Percentiles rank a stretch among this genome's conserved stretches.
phyloP scores from a whole-genome alignment of 305 asterid species.

The Fraxinus dipetala region DNA sequence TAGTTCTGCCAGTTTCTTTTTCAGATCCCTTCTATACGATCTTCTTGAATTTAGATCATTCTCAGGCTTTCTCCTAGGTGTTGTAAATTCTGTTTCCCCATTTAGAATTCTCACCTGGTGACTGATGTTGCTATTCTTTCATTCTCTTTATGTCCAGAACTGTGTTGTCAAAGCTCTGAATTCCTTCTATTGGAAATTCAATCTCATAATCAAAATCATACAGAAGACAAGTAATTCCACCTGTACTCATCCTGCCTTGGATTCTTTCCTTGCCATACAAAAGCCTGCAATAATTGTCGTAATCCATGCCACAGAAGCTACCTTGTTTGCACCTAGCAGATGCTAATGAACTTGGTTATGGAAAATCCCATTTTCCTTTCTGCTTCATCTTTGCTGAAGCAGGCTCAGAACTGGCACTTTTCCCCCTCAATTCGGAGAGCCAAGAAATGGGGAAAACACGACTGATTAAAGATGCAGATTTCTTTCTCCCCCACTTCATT shows the following conservation, averaged over 20 bases:
- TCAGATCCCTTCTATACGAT: neutral
- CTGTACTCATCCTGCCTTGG: constrained; percentile 26
- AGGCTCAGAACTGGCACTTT: constrained; percentile 21
- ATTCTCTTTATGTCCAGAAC: constrained; percentile 30
- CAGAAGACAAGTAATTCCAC: constrained; percentile 37
- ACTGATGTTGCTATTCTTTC: constrained; percentile 25
- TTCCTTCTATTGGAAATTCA: constrained; percentile 26
- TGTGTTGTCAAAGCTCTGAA: constrained; percentile 32
- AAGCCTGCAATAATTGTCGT: neutral
- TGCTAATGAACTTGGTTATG: constrained; percentile 12
- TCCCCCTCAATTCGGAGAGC: constrained; percentile 49
- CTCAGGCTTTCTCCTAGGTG: neutral
- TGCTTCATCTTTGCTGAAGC: constrained; percentile 28
- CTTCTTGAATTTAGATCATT: constrained; percentile 28
- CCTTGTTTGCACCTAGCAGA: constrained; percentile 36
- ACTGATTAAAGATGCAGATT: constrained; percentile 32
- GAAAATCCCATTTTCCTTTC: constrained; percentile 29
- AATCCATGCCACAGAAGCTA: constrained; percentile 43
- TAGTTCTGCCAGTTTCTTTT: constrained; percentile 26
- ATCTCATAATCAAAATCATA: constrained; percentile 36
- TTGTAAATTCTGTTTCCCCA: constrained; percentile 5
- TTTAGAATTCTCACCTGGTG: constrained; percentile 1
- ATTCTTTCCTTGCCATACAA: constrained; percentile 30
- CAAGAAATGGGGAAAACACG: constrained; percentile 33
- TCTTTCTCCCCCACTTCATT: constrained; percentile 65